These are phyloP conservation scores for Colletotrichum salicis DNA, from an alignment of 2,329 filamentous ascomycete species.

Conservation along the genomic window DNA sequence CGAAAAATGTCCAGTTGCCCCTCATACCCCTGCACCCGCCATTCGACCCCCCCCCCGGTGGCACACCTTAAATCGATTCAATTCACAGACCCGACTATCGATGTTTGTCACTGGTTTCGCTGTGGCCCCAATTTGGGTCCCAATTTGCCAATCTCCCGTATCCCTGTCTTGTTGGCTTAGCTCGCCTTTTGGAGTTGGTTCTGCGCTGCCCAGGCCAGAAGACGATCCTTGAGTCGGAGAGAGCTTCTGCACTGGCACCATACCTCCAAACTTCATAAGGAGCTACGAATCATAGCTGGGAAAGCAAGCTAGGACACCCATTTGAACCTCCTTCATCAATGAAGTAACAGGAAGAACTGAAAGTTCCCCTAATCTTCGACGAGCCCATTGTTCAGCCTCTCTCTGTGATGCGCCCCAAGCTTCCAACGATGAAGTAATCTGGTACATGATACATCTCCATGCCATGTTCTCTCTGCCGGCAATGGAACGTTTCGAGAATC, in stretches of 20 bases:
- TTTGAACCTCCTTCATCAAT: neutral
- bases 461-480: too few species aligned
- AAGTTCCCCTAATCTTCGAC: too few species aligned
- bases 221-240: neutral
- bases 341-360: accelerated
- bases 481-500: neutral
- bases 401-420: too few species aligned
- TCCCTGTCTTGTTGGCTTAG: neutral
- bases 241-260: neutral
- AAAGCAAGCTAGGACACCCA: too few species aligned
- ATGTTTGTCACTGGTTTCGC: neutral
- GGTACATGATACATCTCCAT: neutral
- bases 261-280: neutral
- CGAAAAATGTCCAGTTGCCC: neutral
- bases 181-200: neutral
- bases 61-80: neutral
- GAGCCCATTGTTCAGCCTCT: too few species aligned
- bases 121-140: too few species aligned
- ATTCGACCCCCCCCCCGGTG: neutral
- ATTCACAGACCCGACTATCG: neutral
- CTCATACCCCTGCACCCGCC: slow-evolving; percentile 7
- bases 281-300: too few species aligned
- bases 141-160: neutral
- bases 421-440: too few species aligned
- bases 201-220: neutral